These are phyloP conservation scores for Stevia rebaudiana DNA, from an alignment of 140 eudicot genomes.

Conservation along the genomic window DNA sequence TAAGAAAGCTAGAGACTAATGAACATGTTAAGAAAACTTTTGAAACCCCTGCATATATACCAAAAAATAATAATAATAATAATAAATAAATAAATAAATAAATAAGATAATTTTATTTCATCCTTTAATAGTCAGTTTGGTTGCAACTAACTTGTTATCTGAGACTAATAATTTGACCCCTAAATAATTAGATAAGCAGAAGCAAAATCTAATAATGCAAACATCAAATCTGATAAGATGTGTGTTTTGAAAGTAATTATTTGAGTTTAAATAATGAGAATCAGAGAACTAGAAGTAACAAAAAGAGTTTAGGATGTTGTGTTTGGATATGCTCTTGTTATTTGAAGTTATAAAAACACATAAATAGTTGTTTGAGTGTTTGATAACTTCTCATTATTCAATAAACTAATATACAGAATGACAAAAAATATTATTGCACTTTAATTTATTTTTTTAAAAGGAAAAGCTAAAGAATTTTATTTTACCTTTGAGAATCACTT, in stretches of 20 bases:
- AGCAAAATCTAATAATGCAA: background rate
- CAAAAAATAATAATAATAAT: too few species aligned
- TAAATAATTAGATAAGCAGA: background rate
- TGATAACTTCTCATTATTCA: background rate
- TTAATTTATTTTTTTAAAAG: background rate
- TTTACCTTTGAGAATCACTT: background rate
- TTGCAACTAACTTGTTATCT: background rate
- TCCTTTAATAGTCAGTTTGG: background rate
- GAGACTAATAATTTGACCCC: background rate
- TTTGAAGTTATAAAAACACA: background rate
- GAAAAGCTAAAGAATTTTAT: background rate
- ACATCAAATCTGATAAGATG: background rate
- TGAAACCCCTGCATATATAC: background rate
- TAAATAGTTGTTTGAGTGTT: background rate
- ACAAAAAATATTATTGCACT: background rate
- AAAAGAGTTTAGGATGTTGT: background rate
- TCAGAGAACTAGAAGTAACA: background rate
- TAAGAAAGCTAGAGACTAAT: background rate
- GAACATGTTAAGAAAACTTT: slow-evolving; percentile 12
- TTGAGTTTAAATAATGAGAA: background rate
- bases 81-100: background rate
- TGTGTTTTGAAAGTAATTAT: background rate
- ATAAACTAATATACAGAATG: background rate
- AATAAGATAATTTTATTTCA: background rate
- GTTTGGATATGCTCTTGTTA: background rate